phyloP scores from a whole-genome alignment of 495 filamentous ascomycete species.

The Acidomyces sp. region DNA sequence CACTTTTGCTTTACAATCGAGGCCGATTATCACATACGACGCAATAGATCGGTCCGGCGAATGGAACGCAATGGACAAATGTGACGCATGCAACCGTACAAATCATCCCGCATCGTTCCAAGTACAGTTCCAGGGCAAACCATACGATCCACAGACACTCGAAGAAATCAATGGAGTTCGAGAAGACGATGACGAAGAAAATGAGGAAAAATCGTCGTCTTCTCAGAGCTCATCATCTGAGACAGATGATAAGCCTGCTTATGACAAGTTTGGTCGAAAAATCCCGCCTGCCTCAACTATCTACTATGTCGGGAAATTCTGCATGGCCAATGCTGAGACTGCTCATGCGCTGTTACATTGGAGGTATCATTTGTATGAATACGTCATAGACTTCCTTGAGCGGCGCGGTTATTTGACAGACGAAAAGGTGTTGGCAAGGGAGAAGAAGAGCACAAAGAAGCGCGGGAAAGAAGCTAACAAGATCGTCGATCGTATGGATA shows the following conservation, averaged over 20 bases:
- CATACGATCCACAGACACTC: constrained; percentile 57
- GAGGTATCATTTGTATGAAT: constrained; percentile 59
- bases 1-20: constrained; percentile 46
- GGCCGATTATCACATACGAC: constrained; percentile 39
- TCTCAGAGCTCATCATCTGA: constrained; percentile 8
- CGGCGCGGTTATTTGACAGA: constrained; percentile 40
- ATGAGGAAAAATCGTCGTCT: constrained; percentile 20
- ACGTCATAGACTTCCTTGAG: constrained; percentile 49
- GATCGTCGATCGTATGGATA: constrained; percentile 46
- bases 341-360: constrained; percentile 64
- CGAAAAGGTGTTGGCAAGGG: constrained; percentile 42
- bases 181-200: constrained; percentile 21
- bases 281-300: constrained; percentile 21
- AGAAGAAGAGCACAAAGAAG: constrained; percentile 39
- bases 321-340: constrained; percentile 52
- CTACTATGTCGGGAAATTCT: constrained; percentile 37
- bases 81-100: constrained; percentile 65
- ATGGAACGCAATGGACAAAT: constrained; percentile 34
- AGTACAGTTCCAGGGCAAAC: constrained; percentile 50
- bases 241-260: constrained; percentile 20
- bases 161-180: constrained; percentile 44
- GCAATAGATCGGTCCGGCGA: constrained; percentile 24
- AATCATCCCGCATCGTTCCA: constrained; percentile 51
- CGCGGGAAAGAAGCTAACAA: constrained; percentile 41
- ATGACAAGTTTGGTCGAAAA: constrained; percentile 23